phyloP scores from a whole-genome alignment of 345 rosid genomes.

The Gossypium herbaceum region DNA sequence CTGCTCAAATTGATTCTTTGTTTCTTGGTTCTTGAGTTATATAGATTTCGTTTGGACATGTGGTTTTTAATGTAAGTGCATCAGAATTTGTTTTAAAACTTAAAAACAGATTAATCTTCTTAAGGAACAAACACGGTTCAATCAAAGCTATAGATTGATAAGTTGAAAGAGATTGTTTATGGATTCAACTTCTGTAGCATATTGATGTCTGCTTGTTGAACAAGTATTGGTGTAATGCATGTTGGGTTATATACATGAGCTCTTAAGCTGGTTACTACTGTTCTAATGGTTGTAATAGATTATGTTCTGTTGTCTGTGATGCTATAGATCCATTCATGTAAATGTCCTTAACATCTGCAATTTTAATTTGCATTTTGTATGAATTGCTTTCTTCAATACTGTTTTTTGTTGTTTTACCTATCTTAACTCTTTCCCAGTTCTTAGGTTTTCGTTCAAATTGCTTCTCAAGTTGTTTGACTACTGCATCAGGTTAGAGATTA shows the following conservation, averaged over 20 bases:
- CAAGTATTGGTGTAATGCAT: neutral
- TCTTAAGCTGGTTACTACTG: neutral
- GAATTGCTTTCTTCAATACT: neutral
- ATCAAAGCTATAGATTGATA: neutral
- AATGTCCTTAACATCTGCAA: conserved; percentile 1
- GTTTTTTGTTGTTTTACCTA: neutral
- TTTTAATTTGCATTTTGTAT: neutral
- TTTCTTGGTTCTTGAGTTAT: neutral
- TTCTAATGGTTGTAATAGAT: neutral
- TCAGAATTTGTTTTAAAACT: neutral
- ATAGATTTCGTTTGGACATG: neutral
- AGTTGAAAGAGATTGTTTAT: neutral
- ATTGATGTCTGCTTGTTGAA: neutral
- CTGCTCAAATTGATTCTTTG: neutral
- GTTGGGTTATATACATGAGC: neutral
- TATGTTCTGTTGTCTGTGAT: neutral
- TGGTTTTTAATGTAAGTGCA: neutral
- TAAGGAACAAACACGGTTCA: neutral
- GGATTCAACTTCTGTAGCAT: neutral
- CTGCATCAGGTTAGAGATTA: conserved; percentile 18
- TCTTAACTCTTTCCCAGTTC: conserved; percentile 12
- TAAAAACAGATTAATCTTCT: neutral
- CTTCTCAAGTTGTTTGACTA: conserved; percentile 8
- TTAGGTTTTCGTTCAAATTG: conserved; percentile 17
- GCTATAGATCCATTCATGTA: neutral